Base-by-base conservation (phyloP, 805 yeast species). In the Zygosaccharomyces pseudorouxii region DNA sequence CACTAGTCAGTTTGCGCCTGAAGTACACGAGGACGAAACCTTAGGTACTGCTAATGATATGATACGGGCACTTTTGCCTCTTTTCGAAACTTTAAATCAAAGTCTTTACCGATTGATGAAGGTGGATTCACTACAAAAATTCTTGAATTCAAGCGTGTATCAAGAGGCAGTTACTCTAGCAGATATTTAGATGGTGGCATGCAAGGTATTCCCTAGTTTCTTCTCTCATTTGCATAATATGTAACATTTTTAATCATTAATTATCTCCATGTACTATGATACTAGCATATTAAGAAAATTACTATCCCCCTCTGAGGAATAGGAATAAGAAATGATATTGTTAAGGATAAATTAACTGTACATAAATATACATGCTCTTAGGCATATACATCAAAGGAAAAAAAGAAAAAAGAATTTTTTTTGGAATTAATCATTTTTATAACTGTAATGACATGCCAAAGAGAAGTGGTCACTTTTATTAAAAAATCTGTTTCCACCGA, bases 91-190 rank as follows among this genome's bases (percentile, higher is more conserved):
- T 18, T 77, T 84, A 5, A 70, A 73, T n/a, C 45, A 55, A 9
- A 76, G 76, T 39, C 73, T 84, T 44, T 76, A 75, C 55, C 67
- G 71, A 37, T 65, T 87, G 65, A 80, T 87, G 84, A 85, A 83
- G 55, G 73, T 65, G 30, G 95, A 87, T 66, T 84, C 93, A 6
- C 72, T 84, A 35, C 86, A 86, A 2, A 86, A 86, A 61, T 86
- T 87, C 55, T 50, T 82, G 31, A 62, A 59, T 8, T 76, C 81
- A 0, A 70, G 69, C 4, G 53, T 68, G 3, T 70, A 68, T 46
- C 62, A 56, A 40, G 72, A 69, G 30, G 68, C 72, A 7, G 54
- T 36, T 25, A 39, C 44, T 18, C 40, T 48, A 29, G 42, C 46
- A 42, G 51, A 23, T 18, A 16, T 33, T 2, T 33, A 33, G 37